A percentile compares a stretch with the other conserved stretches of the same genome.
phyloP scores from a whole-genome alignment of 495 filamentous ascomycete species.

The Trichoderma virens region DNA sequence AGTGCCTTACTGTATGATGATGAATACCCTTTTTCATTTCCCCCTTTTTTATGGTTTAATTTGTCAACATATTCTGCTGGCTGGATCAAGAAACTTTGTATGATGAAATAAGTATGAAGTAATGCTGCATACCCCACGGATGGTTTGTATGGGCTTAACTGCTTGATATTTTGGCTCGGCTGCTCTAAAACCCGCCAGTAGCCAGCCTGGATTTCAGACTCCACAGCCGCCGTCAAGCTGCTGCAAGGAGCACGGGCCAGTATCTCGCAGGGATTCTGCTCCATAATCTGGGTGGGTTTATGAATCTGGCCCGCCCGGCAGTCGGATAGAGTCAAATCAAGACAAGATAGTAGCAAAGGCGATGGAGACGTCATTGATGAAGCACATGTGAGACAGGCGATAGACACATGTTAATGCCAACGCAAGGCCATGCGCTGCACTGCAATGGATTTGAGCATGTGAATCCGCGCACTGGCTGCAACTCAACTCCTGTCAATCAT shows the following conservation, averaged over 20 bases:
- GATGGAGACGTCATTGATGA: conserved; percentile 1
- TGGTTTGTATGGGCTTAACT: too few species aligned
- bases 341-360: background rate
- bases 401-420: background rate
- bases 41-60: too few species aligned
- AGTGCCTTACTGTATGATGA: too few species aligned
- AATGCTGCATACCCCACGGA: background rate
- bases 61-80: too few species aligned
- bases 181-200: background rate
- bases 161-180: background rate
- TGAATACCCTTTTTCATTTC: too few species aligned
- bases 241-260: conserved; percentile 4
- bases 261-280: background rate
- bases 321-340: background rate
- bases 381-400: background rate
- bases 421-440: too few species aligned
- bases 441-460: background rate
- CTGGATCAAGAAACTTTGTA: too few species aligned
- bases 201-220: background rate
- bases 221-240: background rate
- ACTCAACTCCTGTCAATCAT: background rate
- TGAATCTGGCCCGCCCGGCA: background rate
- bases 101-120: background rate
- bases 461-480: background rate
- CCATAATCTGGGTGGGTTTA: background rate